phyloP scores from a whole-genome alignment of 2,329 filamentous ascomycete species.

The Ophiocordyceps sinensis region DNA sequence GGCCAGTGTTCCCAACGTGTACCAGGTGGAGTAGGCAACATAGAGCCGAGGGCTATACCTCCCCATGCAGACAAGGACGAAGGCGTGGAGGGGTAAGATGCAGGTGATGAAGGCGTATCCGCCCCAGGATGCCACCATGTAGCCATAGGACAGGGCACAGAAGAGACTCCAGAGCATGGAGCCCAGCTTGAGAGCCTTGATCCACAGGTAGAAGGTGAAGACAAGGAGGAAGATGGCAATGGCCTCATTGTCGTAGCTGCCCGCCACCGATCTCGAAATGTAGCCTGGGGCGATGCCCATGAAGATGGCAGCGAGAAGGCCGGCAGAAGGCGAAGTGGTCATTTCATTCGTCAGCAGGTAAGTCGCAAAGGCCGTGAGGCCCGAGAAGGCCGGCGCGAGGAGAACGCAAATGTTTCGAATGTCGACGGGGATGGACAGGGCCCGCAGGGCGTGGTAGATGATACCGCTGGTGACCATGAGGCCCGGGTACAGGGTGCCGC shows the following conservation, averaged over 20 bases:
- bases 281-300: constrained; percentile 98
- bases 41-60: constrained; percentile 89
- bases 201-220: constrained; percentile 98
- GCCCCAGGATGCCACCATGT: constrained; percentile 99
- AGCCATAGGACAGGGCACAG: constrained; percentile 93
- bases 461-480: constrained; percentile 97
- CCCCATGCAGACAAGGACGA: constrained; percentile 93
- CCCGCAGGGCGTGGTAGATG: constrained; percentile 88
- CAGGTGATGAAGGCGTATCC: constrained; percentile 99
- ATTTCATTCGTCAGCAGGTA: constrained; percentile 97
- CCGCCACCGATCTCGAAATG: constrained; percentile 93
- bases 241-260: constrained; percentile 98
- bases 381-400: constrained; percentile 86
- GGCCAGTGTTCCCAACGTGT: constrained; percentile 83
- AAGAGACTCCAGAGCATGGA: constrained; percentile 94
- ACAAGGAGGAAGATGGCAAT: constrained; percentile 98
- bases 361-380: constrained; percentile 79
- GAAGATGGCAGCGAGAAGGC: constrained; percentile 83
- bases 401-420: constrained; percentile 98
- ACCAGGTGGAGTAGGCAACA: constrained; percentile 97
- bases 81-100: constrained; percentile 82
- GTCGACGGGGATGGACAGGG: constrained; percentile 83
- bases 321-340: constrained; percentile 87
- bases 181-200: constrained; percentile 92
- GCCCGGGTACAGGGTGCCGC: constrained; percentile 95